These are phyloP conservation scores for Oryza australiensis DNA, from an alignment of 176 grass and related monocot genomes.

Conservation along the genomic window DNA sequence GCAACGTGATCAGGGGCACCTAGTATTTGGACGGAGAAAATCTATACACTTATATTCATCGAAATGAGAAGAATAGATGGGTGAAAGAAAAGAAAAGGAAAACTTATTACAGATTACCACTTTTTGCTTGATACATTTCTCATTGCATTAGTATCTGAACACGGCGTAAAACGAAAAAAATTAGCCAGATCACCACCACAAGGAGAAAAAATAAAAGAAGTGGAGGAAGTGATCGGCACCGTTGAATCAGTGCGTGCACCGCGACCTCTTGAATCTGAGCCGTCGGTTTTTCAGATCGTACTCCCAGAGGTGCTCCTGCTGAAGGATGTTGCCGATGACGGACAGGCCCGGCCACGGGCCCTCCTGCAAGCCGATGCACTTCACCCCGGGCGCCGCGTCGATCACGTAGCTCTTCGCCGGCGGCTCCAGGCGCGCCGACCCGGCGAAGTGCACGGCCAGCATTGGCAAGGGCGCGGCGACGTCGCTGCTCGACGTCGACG, in stretches of 20 bases:
- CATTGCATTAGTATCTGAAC: slow-evolving; percentile 48
- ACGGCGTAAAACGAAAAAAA: not conserved
- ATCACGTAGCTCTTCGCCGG: slow-evolving; percentile 97
- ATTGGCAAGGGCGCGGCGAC: slow-evolving; percentile 33
- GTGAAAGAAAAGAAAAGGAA: not conserved
- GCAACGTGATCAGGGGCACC: not conserved
- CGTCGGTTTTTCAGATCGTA: slow-evolving; percentile 74
- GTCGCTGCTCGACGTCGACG: slow-evolving; percentile 31
- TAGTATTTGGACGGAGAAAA: not conserved
- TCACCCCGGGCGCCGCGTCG: slow-evolving; percentile 72
- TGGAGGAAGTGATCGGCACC: not conserved
- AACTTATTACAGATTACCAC: slow-evolving; percentile 49
- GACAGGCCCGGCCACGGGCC: slow-evolving; percentile 69
- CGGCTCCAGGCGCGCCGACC: slow-evolving; percentile 55
- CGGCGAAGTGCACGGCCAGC: slow-evolving; percentile 69
- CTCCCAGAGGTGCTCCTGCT: slow-evolving; percentile 99
- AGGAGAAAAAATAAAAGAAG: slow-evolving; percentile 19
- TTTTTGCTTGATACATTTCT: slow-evolving; percentile 47
- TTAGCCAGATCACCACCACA: slow-evolving; percentile 43
- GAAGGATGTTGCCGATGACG: slow-evolving; percentile 82
- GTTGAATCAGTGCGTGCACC: slow-evolving; percentile 51
- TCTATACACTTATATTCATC: slow-evolving; percentile 32
- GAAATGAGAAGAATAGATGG: not conserved
- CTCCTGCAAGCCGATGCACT: slow-evolving; percentile 77
- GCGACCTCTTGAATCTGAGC: slow-evolving; percentile 64